Percentiles rank a stretch among this genome's conserved stretches.
Conservation (phyloP, 257 asterid genomes). For the Penstemon newberryi region DNA sequence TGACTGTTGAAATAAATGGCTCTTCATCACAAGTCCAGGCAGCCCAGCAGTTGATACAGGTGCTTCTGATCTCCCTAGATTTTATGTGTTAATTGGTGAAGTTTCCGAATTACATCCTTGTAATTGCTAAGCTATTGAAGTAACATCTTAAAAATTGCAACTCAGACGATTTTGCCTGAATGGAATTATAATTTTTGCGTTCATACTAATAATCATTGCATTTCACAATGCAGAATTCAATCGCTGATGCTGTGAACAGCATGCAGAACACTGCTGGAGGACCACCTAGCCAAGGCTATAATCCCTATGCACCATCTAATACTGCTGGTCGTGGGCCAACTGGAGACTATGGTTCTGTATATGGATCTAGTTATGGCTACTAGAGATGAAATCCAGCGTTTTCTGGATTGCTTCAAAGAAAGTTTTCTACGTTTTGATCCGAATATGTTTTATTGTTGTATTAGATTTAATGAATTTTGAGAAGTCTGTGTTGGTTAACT, state of each 20-base stretch:
- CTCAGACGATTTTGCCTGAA: not conserved
- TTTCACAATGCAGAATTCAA: constrained; percentile 50
- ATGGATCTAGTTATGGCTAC: constrained; percentile 61
- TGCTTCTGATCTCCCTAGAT: constrained; percentile 10
- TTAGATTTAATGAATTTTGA: no score
- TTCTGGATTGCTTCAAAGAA: not conserved
- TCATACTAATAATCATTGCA: not conserved
- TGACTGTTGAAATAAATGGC: constrained; percentile 94
- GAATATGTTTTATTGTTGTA: no score
- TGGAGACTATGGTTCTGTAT: constrained; percentile 60
- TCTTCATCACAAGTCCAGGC: constrained; percentile 85
- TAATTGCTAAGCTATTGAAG: not conserved
- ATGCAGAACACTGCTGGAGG: constrained; percentile 44
- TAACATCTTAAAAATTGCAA: not conserved
- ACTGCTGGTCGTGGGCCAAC: constrained; percentile 48
- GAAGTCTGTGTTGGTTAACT: no score
- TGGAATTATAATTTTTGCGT: not conserved
- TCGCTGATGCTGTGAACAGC: constrained; percentile 62
- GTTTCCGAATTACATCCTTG: no score
- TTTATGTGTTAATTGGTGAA: not conserved
- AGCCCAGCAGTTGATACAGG: constrained; percentile 95
- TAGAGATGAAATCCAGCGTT: constrained; percentile 25
- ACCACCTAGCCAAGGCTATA: constrained; percentile 60
- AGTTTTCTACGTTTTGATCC: no score
- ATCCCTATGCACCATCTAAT: constrained; percentile 51